Conservation (phyloP, 75 land plant species). For the Gnetum montanum region DNA sequence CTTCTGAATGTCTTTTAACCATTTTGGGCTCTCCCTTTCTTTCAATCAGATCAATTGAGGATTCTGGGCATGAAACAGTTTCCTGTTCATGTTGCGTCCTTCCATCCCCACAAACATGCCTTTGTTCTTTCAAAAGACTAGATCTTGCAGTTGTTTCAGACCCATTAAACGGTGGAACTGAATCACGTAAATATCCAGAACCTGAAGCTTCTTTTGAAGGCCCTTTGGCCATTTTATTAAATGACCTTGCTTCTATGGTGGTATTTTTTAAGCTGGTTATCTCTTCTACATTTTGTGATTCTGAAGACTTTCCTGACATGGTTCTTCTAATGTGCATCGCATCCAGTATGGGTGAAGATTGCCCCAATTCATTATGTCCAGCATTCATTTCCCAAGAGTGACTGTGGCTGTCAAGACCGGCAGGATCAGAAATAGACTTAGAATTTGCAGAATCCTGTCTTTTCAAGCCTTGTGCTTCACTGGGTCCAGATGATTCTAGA, state of each 20-base stretch:
- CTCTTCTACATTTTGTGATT: constrained; percentile 3
- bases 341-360: no score
- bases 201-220: neutral
- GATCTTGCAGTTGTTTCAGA: no score
- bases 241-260: neutral
- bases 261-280: neutral
- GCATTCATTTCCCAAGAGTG: neutral
- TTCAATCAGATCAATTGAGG: neutral
- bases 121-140: no score
- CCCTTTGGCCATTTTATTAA: neutral
- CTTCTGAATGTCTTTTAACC: neutral
- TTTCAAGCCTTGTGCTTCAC: neutral
- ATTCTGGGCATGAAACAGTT: neutral
- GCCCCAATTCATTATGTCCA: neutral
- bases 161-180: neutral
- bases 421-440: neutral
- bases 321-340: no score
- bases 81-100: neutral
- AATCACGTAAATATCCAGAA: neutral
- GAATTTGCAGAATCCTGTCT: constrained; percentile 5
- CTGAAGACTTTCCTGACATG: constrained; percentile 11
- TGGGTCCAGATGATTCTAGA: neutral
- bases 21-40: neutral
- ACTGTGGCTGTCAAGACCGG: neutral
- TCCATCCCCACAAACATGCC: neutral